Evolutionary conservation across 768 basidiomycete species (phyloP), one percentile per base, ranked within the genome.

Genomic region (Lentinula lateritia): DNA sequence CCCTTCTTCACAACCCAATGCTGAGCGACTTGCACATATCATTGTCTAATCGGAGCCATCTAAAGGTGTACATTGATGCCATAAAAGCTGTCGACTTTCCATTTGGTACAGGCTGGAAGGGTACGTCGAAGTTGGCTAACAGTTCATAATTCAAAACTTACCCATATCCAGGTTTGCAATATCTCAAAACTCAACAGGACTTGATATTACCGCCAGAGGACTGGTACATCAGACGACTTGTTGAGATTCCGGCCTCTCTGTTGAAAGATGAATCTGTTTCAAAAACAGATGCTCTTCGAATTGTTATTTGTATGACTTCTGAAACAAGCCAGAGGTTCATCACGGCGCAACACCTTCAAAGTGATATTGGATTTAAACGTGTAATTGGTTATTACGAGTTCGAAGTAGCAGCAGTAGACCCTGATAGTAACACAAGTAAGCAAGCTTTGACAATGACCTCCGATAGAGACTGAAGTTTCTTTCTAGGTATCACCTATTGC

Each of bases 321-420:
- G 18, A 50, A 12, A 48, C 46, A 7, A 72, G 70, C 50, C 52
- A 50, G 2, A 38, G 67, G 0, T 61, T 72, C 12, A 48, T 61
- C 1, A 9, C 36, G n/a, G 62, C 67, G 5, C 64, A 63, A 13
- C 69, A 69, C 39, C 23, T 72, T 1, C 70, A 71, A 41, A 68
- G 69, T 46, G 67, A 73, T 54, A 72, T 72, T 48, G 65, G 13
- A 2, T 71, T 69, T 64, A 67, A 67, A 53, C 59, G 68, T 4
- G 60, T 71, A 16, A 54, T 66, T n/a, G 72, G 65, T 0, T 72
- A 66, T 56, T 36, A 63, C 12, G 70, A 73, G 60, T 73, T 73
- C 58, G 70, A 72, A 52, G 36, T 74, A 2, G 67, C 64, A 6
- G 55, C 63, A 10, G 28, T 64, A 10, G 67, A 72, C 42, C 50